Conservation (phyloP, 2,329 filamentous ascomycete species). For the Aspergillus brunneoviolaceus region DNA sequence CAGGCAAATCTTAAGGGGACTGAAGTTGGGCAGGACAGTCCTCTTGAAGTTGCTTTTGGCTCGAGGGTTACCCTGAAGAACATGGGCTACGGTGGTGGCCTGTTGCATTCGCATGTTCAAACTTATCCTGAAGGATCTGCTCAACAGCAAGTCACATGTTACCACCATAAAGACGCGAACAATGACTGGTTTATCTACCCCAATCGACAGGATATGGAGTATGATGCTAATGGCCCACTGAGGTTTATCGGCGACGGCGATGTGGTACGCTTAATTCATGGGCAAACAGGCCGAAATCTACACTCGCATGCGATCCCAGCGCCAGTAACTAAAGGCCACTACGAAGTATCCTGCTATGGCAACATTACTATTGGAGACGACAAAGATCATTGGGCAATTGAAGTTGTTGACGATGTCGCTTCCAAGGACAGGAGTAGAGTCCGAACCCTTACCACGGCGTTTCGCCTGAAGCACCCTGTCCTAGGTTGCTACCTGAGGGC, state of each 20-base stretch:
- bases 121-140: slow-evolving; percentile 90
- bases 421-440: slow-evolving; percentile 81
- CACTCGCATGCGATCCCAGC: slow-evolving; percentile 91
- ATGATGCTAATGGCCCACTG: slow-evolving; percentile 68
- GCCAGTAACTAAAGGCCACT: slow-evolving; percentile 82
- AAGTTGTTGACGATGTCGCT: slow-evolving; percentile 86
- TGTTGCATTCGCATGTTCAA: slow-evolving; percentile 94
- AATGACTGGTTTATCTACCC: slow-evolving; percentile 99
- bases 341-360: slow-evolving; percentile 93
- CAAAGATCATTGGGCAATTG: slow-evolving; percentile 95
- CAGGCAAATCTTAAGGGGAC: slow-evolving; percentile 94
- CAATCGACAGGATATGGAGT: slow-evolving; percentile 74
- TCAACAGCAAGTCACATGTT: slow-evolving; percentile 98
- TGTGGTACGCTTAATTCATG: slow-evolving; percentile 82
- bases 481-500: slow-evolving; percentile 93
- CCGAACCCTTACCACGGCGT: slow-evolving; percentile 87
- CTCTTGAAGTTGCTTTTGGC: slow-evolving; percentile 84
- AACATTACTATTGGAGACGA: slow-evolving; percentile 94
- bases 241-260: slow-evolving; percentile 75
- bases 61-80: slow-evolving; percentile 95
- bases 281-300: slow-evolving; percentile 93
- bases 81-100: slow-evolving; percentile 97
- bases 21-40: slow-evolving; percentile 90
- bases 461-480: slow-evolving; percentile 78
- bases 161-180: slow-evolving; percentile 99